Evolutionary conservation across 495 filamentous ascomycete genomes (phyloP).

Genomic region (Tuber magnatum): DNA sequence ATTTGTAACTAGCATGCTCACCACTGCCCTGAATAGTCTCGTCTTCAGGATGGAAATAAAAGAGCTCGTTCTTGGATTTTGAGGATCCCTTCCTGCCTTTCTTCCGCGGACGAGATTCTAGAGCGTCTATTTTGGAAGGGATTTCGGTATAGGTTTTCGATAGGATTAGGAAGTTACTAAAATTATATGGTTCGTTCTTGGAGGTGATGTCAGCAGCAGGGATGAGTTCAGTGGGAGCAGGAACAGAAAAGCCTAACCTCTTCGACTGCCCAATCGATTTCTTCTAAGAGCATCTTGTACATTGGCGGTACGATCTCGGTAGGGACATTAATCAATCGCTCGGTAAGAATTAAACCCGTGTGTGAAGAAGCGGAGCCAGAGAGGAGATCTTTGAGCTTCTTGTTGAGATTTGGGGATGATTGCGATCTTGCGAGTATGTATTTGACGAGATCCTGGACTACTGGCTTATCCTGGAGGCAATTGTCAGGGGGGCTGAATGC

Average conservation of each 20-base stretch:
- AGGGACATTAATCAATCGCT: conserved; percentile 92
- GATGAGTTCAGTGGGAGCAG: not conserved
- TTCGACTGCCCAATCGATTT: conserved; percentile 80
- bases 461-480: conserved; percentile 55
- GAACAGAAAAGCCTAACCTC: conserved; percentile 44
- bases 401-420: conserved; percentile 48
- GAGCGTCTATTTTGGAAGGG: conserved; percentile 66
- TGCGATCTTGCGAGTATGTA: conserved; percentile 63
- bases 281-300: conserved; percentile 91
- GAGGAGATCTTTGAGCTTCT: conserved; percentile 52
- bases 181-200: conserved; percentile 75
- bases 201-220: not conserved
- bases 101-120: conserved; percentile 62
- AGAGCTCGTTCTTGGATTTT: conserved; percentile 48
- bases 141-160: conserved; percentile 88
- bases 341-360: conserved; percentile 79
- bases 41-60: conserved; percentile 97
- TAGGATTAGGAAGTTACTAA: conserved; percentile 84
- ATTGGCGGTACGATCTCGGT: conserved; percentile 85
- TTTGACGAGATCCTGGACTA: conserved; percentile 58
- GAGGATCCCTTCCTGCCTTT: conserved; percentile 59
- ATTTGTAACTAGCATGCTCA: conserved; percentile 61
- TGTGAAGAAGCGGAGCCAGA: conserved; percentile 48
- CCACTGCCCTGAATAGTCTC: conserved; percentile 64
- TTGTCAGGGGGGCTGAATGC: not conserved